Percentiles rank a stretch among this genome's conserved stretches.
Evolutionary conservation across 1,139 yeast species (phyloP).

Genomic region (Hansenula sp.): DNA sequence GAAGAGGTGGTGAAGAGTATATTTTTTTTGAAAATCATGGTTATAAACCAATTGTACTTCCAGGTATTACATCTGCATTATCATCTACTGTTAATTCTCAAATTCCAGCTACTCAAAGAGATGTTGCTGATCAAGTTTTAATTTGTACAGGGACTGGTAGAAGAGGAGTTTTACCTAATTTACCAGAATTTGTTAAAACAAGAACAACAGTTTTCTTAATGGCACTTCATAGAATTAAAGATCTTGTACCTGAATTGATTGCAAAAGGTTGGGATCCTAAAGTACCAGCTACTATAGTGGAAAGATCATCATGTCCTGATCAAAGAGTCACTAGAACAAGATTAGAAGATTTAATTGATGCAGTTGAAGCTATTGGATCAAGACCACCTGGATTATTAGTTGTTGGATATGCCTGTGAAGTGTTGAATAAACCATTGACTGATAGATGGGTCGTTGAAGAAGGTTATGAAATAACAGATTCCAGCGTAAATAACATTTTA

Average conservation of each 20-base stretch:
- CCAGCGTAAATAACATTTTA: slow-evolving; percentile 4
- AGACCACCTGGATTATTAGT: slow-evolving; percentile 92
- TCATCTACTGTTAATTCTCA: slow-evolving; percentile 84
- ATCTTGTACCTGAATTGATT: slow-evolving; percentile 56
- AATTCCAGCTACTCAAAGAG: slow-evolving; percentile 90
- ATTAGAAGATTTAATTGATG: slow-evolving; percentile 60
- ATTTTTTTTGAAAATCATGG: slow-evolving; percentile 65
- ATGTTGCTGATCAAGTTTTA: slow-evolving; percentile 87
- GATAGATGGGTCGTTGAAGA: slow-evolving; percentile 56
- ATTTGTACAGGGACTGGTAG: slow-evolving; percentile 96
- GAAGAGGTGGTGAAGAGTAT: slow-evolving; percentile 95
- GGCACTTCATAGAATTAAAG: slow-evolving; percentile 82
- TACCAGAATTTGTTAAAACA: slow-evolving; percentile 67
- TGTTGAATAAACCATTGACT: slow-evolving; percentile 33
- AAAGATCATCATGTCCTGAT: slow-evolving; percentile 91
- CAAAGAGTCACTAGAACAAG: slow-evolving; percentile 81
- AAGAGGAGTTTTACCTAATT: slow-evolving; percentile 71
- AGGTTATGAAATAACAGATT: slow-evolving; percentile 37
- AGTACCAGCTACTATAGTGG: slow-evolving; percentile 81
- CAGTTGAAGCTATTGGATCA: slow-evolving; percentile 77
- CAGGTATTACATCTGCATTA: slow-evolving; percentile 89
- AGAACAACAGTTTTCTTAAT: slow-evolving; percentile 86
- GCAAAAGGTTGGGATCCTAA: slow-evolving; percentile 62
- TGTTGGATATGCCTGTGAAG: slow-evolving; percentile 77
- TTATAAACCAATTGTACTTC: slow-evolving; percentile 65